These are phyloP conservation scores for Leccinum boreale DNA, from an alignment of 768 basidiomycete species.

Conservation along the genomic window DNA sequence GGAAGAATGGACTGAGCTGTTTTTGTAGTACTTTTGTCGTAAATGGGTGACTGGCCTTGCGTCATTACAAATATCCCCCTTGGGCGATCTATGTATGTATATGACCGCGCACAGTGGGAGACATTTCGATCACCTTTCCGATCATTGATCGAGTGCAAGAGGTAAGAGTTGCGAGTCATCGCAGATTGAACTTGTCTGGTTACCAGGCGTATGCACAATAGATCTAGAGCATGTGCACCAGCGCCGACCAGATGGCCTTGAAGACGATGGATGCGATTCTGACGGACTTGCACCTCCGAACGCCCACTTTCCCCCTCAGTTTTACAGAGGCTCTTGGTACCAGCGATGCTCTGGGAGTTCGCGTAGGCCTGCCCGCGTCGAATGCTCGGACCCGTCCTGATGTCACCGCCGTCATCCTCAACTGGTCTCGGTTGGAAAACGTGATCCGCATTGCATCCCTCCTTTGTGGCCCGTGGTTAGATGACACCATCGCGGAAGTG, in stretches of 20 bases:
- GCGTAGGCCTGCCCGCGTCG: slow-evolving; percentile 10
- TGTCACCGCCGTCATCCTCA: slow-evolving; percentile 57
- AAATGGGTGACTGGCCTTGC: slow-evolving; percentile 9
- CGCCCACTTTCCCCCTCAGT: slow-evolving; percentile 14
- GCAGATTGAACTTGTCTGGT: background rate
- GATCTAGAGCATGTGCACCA: slow-evolving; percentile 4
- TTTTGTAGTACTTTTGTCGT: slow-evolving; percentile 16
- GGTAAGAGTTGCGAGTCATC: background rate
- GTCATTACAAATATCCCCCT: background rate
- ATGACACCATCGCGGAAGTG: slow-evolving; percentile 44
- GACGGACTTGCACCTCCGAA: slow-evolving; percentile 13
- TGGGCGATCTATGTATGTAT: background rate
- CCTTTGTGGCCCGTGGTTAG: slow-evolving; percentile 46
- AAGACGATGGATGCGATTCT: slow-evolving; percentile 10
- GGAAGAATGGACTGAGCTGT: slow-evolving; percentile 80
- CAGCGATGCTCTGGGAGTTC: slow-evolving; percentile 1
- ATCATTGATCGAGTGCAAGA: background rate
- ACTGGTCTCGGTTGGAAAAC: slow-evolving; percentile 66
- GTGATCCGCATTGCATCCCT: slow-evolving; percentile 51
- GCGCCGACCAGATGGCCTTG: background rate
- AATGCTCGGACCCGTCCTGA: slow-evolving; percentile 28
- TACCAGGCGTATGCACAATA: too few species aligned
- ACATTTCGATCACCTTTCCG: background rate
- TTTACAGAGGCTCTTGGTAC: slow-evolving; percentile 8
- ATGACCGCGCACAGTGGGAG: background rate